Evolutionary conservation across 306 rosid species (phyloP), one percentile per base, ranked within the genome.

Genomic region (Dryas alaskensis): DNA sequence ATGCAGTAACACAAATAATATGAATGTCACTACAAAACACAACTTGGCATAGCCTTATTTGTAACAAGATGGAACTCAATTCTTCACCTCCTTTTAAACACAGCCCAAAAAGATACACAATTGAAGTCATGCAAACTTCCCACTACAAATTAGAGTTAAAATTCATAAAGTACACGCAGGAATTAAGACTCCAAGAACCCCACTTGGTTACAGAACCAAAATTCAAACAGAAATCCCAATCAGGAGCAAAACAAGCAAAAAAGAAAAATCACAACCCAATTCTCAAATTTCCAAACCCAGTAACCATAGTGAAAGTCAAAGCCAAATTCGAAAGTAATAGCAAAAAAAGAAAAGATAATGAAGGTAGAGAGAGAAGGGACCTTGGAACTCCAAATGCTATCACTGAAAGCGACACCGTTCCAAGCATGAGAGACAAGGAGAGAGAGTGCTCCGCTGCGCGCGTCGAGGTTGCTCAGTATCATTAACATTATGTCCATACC

Each of bases 371-470:
- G 45, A 37, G n/a, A 68, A 46, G 31, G 39, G 48, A 85, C 89
- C 89, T 79, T 85, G 13, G 84, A 55, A 50, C 60, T 31, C 86
- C 89, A 85, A 10, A 85, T 69, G 43, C 73, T 58, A 50, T 85
- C 84, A 42, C 84, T 76, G 61, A 80, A 85, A 45, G 86, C 89
- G 14, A 82, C 71, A 47, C 31, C 77, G 69, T 76, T 39, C 86
- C 89, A 82, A 13, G 69, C 76, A 45, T 67, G 86, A 13, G 80
- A 85, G 50, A 85, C 84, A 5, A 73, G 76, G 79, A 82, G 86
- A 57, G 84, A 85, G 39, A 75, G 84, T 53, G 80, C 86, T 73
- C 80, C 81, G 78, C 84, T 85, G 80, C 81, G 84, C 59, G 88
- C 84, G 69, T 85, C 84, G 53, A 82, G 80, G 69, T 69, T 62